Evolutionary conservation across 306 rosid species (phyloP).

Genomic region (Vicia villosa): DNA sequence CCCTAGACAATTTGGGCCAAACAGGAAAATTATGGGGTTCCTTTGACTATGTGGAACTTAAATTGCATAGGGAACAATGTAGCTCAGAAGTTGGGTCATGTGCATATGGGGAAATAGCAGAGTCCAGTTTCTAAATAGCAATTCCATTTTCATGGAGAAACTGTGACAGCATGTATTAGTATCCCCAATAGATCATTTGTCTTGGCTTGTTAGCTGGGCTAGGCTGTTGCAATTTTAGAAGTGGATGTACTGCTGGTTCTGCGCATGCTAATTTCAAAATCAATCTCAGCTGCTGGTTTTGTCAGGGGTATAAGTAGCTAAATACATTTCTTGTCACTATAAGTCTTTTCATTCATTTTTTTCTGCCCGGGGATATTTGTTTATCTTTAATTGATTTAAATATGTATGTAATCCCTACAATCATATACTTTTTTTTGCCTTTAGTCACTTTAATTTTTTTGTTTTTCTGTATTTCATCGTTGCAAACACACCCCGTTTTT

Average conservation of each 20-base stretch:
- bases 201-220: not conserved
- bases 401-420: too few species aligned
- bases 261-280: constrained; percentile 11
- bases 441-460: too few species aligned
- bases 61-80: constrained; percentile 25
- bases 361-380: not conserved
- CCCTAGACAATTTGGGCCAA: not conserved
- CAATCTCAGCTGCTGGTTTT: not conserved
- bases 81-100: not conserved
- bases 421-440: too few species aligned
- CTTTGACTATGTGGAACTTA: constrained; percentile 12
- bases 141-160: constrained; percentile 9
- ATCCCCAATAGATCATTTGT: not conserved
- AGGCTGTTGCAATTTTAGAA: constrained; percentile 1
- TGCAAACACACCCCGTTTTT: too few species aligned
- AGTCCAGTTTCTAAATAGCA: not conserved
- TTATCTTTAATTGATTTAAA: not conserved
- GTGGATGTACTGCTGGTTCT: not conserved
- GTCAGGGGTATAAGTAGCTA: not conserved
- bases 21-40: not conserved
- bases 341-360: not conserved
- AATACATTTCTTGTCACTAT: not conserved
- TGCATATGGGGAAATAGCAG: not conserved
- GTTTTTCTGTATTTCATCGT: too few species aligned
- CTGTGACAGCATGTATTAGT: not conserved